Percentiles rank a stretch among this genome's conserved stretches.
Conservation (phyloP, 202 grass and related monocot genomes). For the Musa balbisiana region DNA sequence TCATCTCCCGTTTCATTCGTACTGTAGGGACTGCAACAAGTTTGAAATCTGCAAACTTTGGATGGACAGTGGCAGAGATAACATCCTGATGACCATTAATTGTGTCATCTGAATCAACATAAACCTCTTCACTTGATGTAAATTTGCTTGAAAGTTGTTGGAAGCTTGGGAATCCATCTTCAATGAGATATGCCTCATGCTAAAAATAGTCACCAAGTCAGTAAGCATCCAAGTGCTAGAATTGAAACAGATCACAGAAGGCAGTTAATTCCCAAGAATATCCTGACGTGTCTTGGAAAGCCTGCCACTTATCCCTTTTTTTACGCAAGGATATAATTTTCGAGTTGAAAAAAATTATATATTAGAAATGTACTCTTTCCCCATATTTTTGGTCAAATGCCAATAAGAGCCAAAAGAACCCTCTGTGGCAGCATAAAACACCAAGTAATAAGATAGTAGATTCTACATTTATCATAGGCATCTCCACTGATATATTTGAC, state of each 20-base stretch:
- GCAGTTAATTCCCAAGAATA: no score
- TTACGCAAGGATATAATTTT: no score
- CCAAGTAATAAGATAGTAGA: no score
- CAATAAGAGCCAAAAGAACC: no score
- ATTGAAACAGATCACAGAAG: not conserved
- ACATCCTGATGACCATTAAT: conserved; percentile 44
- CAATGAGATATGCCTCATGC: conserved; percentile 88
- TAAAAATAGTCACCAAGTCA: conserved; percentile 14
- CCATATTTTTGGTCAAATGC: no score
- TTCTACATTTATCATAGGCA: no score
- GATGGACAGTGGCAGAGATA: conserved; percentile 33
- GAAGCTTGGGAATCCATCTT: conserved; percentile 74
- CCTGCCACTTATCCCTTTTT: no score
- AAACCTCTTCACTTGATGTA: conserved; percentile 89
- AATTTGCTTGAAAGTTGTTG: conserved; percentile 62
- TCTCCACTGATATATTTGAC: no score
- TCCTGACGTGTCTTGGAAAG: no score
- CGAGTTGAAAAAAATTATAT: no score
- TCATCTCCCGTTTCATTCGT: conserved; percentile 62
- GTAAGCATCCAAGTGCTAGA: conserved; percentile 13
- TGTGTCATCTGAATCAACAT: conserved; percentile 70
- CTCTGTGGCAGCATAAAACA: no score
- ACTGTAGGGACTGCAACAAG: conserved; percentile 43
- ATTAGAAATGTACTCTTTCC: no score
- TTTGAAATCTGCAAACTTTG: conserved; percentile 40